Evolutionary conservation across 192 early-diverging fungal species (phyloP), one percentile per base, ranked within the genome.

Genomic region (Diversispora epigaea): DNA sequence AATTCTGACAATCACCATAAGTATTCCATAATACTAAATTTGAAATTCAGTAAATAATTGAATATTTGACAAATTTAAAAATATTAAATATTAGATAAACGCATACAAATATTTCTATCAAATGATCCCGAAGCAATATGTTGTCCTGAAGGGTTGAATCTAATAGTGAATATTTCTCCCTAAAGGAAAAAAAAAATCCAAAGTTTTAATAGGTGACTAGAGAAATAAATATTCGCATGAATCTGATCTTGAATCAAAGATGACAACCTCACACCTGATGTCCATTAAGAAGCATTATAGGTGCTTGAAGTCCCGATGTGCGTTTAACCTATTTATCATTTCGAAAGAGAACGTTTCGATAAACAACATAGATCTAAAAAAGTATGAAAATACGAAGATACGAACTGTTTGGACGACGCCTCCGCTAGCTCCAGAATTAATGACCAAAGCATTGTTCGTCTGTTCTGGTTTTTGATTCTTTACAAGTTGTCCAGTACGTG

Each of bases 1-100:
- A 96, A 81, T 99, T 99, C 61, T 81, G 68, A 77, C 93, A 94
- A 64, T 96, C 95, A 6, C 96, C 93, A 77, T 93, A 92, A 14
- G 93, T 93, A 70, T 94, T 92, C 97, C 97, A 99, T 50, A 99
- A 79, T 72, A 95, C 89, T 92, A 80, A 17, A n/a, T 10, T 11
- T 39, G 21, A 50, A 50, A 63, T 62, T 47, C 8, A 25, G n/a
- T 22, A 0, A 17, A 46, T 32, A 62, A 40, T 46, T 54, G 14
- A 60, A 17, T 3, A 14, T 32, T 32, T 32, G 25, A 32, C 25
- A 25, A 49, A 32, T 41, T 46, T 22, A 64, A 43, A 12, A n/a
- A 57, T 8, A 40, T 14, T 39, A 15, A 39, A 19, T 47, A 8
- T 45, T 43, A 12, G 11, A 22, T 9, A 44, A 15, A 65, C 1